phyloP scores from a whole-genome alignment of 108 stramenopile genomes.

The Cyclotella baltica region DNA sequence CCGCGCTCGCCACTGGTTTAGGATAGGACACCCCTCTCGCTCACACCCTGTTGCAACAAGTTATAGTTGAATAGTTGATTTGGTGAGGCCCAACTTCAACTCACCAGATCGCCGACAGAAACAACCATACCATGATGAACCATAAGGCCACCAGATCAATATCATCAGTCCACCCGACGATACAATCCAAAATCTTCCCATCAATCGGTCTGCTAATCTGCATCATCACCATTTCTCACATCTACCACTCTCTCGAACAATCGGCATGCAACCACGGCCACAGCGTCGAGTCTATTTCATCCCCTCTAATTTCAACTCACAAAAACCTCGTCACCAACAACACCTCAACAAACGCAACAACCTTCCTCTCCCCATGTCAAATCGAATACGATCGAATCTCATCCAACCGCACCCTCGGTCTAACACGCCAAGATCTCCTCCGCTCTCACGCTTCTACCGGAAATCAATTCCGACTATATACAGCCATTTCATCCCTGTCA shows the following conservation, averaged over 20 bases:
- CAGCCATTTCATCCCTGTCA: conserved; percentile 23
- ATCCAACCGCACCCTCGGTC: conserved; percentile 42
- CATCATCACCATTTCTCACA: not conserved
- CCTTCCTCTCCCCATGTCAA: conserved; percentile 25
- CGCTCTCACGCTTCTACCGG: conserved; percentile 58
- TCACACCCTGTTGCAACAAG: no score
- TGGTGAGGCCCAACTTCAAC: no score
- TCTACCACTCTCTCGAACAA: not conserved
- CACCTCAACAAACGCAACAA: not conserved
- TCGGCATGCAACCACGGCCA: not conserved
- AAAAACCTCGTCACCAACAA: not conserved
- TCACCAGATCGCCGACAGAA: no score
- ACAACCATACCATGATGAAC: no score
- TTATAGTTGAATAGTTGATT: no score
- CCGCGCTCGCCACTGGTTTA: no score
- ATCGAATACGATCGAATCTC: conserved; percentile 57
- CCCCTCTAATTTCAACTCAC: not conserved
- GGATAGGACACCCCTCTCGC: no score
- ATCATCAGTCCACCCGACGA: not conserved
- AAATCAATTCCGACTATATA: conserved; percentile 50
- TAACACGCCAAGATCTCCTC: conserved; percentile 49
- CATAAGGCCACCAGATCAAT: no score
- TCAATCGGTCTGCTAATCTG: not conserved
- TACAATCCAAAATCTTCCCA: not conserved
- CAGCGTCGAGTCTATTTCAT: conserved; percentile 3